Evolutionary conservation across 306 rosid genomes (phyloP), one percentile per base, ranked within the genome.

Genomic region (Vicia sativa): DNA sequence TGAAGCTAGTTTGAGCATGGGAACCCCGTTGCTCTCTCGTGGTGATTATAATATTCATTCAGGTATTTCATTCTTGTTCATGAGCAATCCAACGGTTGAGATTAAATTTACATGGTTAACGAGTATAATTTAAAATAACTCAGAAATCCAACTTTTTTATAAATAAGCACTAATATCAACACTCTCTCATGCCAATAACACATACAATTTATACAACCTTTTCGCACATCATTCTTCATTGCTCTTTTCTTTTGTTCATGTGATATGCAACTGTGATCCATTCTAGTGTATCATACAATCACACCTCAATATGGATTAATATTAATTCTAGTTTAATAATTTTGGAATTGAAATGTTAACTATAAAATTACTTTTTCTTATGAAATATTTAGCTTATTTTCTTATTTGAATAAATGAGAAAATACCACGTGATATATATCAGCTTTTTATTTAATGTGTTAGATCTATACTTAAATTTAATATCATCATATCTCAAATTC

Each of bases 251-350:
- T 62, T 13, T 14, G 53, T 43, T 77, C 68, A 77, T 48, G 81
- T 71, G 81, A 71, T 13, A 9, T 57, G 68, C 69, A 77, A 77
- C 38, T n/a, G 69, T 77, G 81, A 77, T 45, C 77, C 77, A 63
- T 65, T 1, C 54, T 48, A 48, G 73, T 77, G 81, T 57, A 77
- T 65, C 81, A 77, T 28, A 28, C 8, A 57, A 65, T 48, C 35
- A 5, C 48, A 35, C 2, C 12, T 37, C 49, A 29, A 4, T 65
- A 8, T 28, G 15, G 0, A 38, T 16, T 55, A 8, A 55, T 55
- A 37, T 16, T 55, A 9, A 56, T 55, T 70, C 76, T n/a, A 43
- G 23, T 77, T 70, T 69, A 23, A 70, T 9, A 49, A 4, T 14
- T 35, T 45, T n/a, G 11, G 16, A 45, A 45, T 12, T 2, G 23